phyloP scores from a whole-genome alignment of 352 stramenopile species.

The Phytophthora europaea region DNA sequence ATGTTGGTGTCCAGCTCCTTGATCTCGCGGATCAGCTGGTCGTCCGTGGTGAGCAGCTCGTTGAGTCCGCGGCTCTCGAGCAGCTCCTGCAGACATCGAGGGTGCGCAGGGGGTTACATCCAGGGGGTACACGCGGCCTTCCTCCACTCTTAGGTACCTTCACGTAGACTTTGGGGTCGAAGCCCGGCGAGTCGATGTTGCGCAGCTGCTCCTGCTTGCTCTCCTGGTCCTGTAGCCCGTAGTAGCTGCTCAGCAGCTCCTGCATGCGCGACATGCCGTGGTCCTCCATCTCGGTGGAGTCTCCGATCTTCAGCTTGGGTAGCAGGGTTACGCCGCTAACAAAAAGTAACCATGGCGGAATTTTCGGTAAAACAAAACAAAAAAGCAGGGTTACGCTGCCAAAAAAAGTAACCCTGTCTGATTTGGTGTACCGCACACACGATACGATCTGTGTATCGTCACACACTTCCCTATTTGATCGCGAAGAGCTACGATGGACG shows the following conservation, averaged over 20 bases:
- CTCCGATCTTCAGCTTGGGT: not conserved
- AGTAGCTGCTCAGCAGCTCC: slow-evolving; percentile 91
- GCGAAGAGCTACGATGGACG: slow-evolving; percentile 46
- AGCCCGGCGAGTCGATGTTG: slow-evolving; percentile 83
- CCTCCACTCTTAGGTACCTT: slow-evolving; percentile 47
- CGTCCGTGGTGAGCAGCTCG: slow-evolving; percentile 77
- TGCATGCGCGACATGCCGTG: slow-evolving; percentile 88
- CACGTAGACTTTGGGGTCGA: slow-evolving; percentile 79
- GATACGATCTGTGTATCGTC: slow-evolving; percentile 7
- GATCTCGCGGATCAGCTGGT: slow-evolving; percentile 89
- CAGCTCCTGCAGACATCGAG: slow-evolving; percentile 50
- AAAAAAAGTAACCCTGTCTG: not conserved
- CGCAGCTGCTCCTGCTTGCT: slow-evolving; percentile 71
- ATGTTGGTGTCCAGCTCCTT: slow-evolving; percentile 98
- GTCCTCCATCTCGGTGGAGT: slow-evolving; percentile 44
- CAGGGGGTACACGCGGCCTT: not conserved
- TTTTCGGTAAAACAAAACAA: no score
- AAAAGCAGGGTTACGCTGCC: not conserved
- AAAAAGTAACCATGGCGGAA: no score
- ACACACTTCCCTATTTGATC: slow-evolving; percentile 15
- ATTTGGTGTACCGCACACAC: not conserved
- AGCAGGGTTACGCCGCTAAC: no score
- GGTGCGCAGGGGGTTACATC: slow-evolving; percentile 11
- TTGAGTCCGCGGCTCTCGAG: slow-evolving; percentile 69
- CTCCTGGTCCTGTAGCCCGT: slow-evolving; percentile 83